phyloP scores from a whole-genome alignment of 2,329 filamentous ascomycete species.

The Aspergillus sp. region DNA sequence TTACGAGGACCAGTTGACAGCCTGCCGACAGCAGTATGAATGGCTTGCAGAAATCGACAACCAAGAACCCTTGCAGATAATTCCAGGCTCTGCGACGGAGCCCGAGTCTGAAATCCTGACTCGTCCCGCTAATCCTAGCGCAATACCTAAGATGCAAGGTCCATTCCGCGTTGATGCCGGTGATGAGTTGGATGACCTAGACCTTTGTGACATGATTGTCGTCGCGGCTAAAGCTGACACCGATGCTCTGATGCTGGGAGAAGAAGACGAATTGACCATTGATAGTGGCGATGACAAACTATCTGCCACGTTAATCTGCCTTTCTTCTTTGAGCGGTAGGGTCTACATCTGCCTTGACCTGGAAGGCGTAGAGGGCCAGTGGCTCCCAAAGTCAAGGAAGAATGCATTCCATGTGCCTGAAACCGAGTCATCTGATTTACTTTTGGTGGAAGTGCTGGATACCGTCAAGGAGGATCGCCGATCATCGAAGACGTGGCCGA shows the following conservation, averaged over 20 bases:
- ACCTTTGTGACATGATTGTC: conserved; percentile 62
- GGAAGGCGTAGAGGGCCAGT: conserved; percentile 62
- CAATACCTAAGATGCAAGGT: conserved; percentile 62
- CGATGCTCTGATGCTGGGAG: conserved; percentile 52
- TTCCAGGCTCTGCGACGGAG: conserved; percentile 38
- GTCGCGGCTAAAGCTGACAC: conserved; percentile 54
- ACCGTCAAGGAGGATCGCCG: conserved; percentile 32
- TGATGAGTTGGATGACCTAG: conserved; percentile 52
- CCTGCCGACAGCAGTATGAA: conserved; percentile 55
- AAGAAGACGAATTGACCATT: conserved; percentile 46
- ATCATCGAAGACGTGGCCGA: conserved; percentile 45
- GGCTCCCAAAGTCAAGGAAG: conserved; percentile 54
- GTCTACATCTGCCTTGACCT: conserved; percentile 62
- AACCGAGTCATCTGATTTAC: conserved; percentile 43
- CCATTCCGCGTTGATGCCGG: conserved; percentile 57
- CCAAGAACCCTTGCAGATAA: conserved; percentile 49
- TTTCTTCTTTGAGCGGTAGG: conserved; percentile 56
- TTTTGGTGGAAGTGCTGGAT: conserved; percentile 47
- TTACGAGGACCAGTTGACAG: conserved; percentile 46
- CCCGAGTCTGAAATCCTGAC: conserved; percentile 54
- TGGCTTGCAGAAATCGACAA: conserved; percentile 59
- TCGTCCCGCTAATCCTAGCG: conserved; percentile 54
- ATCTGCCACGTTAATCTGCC: conserved; percentile 57
- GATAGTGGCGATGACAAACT: conserved; percentile 51
- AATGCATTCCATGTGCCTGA: conserved; percentile 42